Evolutionary conservation across 306 rosid species (phyloP).

Genomic region (Quercus robur): DNA sequence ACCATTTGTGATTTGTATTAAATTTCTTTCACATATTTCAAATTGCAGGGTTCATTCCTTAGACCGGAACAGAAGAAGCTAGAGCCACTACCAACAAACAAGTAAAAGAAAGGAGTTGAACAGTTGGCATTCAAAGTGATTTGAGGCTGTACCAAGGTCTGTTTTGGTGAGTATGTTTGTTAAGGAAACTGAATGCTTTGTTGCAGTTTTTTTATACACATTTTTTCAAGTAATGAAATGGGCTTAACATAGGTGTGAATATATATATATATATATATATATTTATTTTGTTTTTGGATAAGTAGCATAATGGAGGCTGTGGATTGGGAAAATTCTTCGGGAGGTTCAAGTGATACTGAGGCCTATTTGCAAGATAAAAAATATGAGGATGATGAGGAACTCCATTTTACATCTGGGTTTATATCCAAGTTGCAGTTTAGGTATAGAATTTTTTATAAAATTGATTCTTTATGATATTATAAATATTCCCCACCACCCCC

Average conservation of each 20-base stretch:
- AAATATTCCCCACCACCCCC: accelerated
- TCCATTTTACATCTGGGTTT: conserved; percentile 32
- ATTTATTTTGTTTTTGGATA: background rate
- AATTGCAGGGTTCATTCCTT: conserved; percentile 59
- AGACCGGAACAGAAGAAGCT: conserved; percentile 37
- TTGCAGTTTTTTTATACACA: background rate
- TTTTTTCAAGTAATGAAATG: background rate
- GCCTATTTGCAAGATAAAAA: conserved; percentile 24
- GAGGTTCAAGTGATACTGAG: conserved; percentile 37
- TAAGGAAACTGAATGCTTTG: background rate
- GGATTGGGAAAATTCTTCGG: conserved; percentile 25
- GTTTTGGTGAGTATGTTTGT: background rate
- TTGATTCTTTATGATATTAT: background rate
- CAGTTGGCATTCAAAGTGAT: background rate
- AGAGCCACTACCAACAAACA: conserved; percentile 37
- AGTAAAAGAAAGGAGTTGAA: conserved; percentile 28
- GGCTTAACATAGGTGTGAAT: background rate
- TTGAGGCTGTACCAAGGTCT: background rate
- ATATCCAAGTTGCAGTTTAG: conserved; percentile 62
- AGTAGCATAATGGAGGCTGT: conserved; percentile 31
- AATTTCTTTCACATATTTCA: no score
- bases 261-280: no score
- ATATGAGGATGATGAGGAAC: conserved; percentile 43
- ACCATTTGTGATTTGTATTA: no score
- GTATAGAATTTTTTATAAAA: conserved; percentile 19